Conservation (phyloP, 768 basidiomycete species). For the Leccinum subtestaceum region DNA sequence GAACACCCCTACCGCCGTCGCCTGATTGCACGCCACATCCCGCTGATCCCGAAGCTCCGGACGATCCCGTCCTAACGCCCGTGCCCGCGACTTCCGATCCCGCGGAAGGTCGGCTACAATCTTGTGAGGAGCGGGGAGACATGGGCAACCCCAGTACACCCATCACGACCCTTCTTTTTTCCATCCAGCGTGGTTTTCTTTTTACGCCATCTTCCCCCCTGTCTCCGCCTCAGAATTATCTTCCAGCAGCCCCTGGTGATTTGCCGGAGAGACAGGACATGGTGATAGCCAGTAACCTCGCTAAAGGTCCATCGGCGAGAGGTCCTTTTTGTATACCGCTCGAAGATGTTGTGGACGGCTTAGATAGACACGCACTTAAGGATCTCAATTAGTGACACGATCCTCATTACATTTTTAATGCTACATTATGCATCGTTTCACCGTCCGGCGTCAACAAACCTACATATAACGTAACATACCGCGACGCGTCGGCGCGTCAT, state of each 20-base stretch:
- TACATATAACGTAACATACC: not conserved
- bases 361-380: slow-evolving; percentile 25
- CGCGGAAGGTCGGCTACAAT: not conserved
- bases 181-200: slow-evolving; percentile 69
- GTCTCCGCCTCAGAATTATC: slow-evolving; percentile 53
- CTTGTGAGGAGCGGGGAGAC: slow-evolving; percentile 5
- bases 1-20: slow-evolving; percentile 23
- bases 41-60: slow-evolving; percentile 2
- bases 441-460: not conserved
- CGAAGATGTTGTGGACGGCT: slow-evolving; percentile 11
- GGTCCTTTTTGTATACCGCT: slow-evolving; percentile 10
- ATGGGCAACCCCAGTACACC: slow-evolving; percentile 46
- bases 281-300: not conserved
- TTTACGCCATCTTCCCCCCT: slow-evolving; percentile 61
- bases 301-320: not conserved
- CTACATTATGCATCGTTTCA: slow-evolving; percentile 6
- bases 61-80: not conserved
- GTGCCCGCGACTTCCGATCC: not conserved
- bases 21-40: slow-evolving; percentile 9
- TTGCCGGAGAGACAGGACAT: slow-evolving; percentile 7
- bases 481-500: slow-evolving; percentile 25
- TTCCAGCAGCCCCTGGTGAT: slow-evolving; percentile 4
- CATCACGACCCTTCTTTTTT: slow-evolving; percentile 58
- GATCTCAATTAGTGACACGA: slow-evolving; percentile 22
- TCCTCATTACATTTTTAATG: not conserved